These are phyloP conservation scores for Russula lepida DNA, from an alignment of 768 basidiomycete species.

Conservation along the genomic window DNA sequence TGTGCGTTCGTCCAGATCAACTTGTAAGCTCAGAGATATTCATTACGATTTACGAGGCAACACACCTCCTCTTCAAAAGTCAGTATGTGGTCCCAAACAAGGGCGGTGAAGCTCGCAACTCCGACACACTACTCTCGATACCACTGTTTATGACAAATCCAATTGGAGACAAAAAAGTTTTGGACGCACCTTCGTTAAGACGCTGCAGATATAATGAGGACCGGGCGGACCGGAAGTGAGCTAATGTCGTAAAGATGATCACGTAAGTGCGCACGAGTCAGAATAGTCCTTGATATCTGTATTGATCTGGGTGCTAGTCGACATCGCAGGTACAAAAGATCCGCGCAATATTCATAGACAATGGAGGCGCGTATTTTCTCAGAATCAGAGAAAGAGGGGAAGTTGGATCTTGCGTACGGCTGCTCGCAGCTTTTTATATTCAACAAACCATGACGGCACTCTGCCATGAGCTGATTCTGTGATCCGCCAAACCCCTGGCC, in stretches of 20 bases:
- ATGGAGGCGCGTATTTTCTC: neutral
- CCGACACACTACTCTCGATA: conserved; percentile 52
- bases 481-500: neutral
- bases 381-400: neutral
- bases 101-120: conserved; percentile 40
- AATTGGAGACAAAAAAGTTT: neutral
- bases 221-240: no score
- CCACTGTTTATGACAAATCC: no score
- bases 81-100: conserved; percentile 52
- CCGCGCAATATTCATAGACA: neutral
- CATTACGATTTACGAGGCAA: neutral
- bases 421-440: neutral
- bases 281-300: neutral
- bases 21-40: neutral
- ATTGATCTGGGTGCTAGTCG: neutral
- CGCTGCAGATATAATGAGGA: neutral
- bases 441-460: no score
- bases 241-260: neutral
- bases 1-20: conserved; percentile 12
- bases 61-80: conserved; percentile 41
- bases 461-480: neutral
- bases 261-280: conserved; percentile 1
- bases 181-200: neutral
- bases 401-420: neutral
- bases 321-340: neutral